Percentiles rank a stretch among this genome's conserved stretches.
phyloP scores from a whole-genome alignment of 805 yeast species.

The Suhomyces tanzawaensis region DNA sequence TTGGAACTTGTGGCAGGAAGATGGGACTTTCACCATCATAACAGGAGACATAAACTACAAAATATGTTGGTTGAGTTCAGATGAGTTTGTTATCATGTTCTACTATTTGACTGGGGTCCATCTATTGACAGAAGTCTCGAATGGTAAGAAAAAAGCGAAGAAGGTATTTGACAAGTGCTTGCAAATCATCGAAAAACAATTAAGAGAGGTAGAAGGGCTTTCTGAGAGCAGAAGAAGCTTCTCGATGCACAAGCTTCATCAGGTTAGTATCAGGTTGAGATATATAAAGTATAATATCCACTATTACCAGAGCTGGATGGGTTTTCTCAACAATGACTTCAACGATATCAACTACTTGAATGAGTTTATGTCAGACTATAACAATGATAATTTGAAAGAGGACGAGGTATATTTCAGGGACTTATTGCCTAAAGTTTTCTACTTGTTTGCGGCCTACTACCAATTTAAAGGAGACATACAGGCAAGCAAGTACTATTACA shows the following conservation, averaged over 20 bases:
- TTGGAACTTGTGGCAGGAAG: constrained; percentile 22
- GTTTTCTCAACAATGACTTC: constrained; percentile 29
- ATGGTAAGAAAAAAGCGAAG: constrained; percentile 31
- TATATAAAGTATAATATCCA: constrained; percentile 26
- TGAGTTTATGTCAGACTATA: constrained; percentile 36
- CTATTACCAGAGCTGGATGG: constrained; percentile 38
- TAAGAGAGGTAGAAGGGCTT: constrained; percentile 8
- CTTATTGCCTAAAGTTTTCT: constrained; percentile 36
- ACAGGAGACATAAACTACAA: constrained; percentile 16
- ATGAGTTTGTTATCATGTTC: constrained; percentile 40
- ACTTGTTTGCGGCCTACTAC: constrained; percentile 38
- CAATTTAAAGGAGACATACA: constrained; percentile 37
- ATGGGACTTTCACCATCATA: constrained; percentile 12
- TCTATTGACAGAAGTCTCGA: constrained; percentile 34
- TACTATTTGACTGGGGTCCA: constrained; percentile 44
- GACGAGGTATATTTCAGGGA: constrained; percentile 36
- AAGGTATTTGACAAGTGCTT: constrained; percentile 38
- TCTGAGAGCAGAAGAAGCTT: constrained; percentile 7
- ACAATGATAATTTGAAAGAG: constrained; percentile 32
- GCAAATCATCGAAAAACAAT: constrained; percentile 27
- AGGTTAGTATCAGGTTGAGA: constrained; percentile 24
- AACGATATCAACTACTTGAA: constrained; percentile 21
- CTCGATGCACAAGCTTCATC: constrained; percentile 20
- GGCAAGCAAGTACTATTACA: constrained; percentile 39
- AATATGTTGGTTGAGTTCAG: constrained; percentile 41